Evolutionary conservation across 108 stramenopile species (phyloP).

Genomic region (Parietichytrium sp.): DNA sequence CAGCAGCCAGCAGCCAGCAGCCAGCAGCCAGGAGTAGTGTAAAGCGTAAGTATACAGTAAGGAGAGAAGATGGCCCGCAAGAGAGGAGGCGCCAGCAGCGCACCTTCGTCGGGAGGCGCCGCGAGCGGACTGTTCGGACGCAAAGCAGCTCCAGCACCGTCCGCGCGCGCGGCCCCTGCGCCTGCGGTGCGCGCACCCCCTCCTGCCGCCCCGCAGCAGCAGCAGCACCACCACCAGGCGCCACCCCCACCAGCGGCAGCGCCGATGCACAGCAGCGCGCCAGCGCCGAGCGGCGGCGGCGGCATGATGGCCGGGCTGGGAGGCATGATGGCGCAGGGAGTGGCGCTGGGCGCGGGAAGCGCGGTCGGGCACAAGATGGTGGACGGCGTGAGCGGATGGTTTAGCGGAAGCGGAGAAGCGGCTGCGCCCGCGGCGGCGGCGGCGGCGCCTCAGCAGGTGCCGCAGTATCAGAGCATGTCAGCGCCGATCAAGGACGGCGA

Average conservation of each 20-base stretch:
- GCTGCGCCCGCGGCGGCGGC: background rate
- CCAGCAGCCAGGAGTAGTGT: too few species aligned
- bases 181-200: background rate
- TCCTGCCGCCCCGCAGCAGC: background rate
- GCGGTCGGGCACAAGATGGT: conserved; percentile 11
- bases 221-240: background rate
- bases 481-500: conserved; percentile 22
- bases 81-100: background rate
- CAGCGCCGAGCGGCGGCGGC: too few species aligned
- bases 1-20: too few species aligned
- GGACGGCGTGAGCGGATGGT: background rate
- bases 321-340: conserved; percentile 31
- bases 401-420: background rate
- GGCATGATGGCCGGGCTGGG: too few species aligned
- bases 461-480: conserved; percentile 19
- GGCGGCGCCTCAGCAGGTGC: background rate
- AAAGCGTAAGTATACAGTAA: too few species aligned
- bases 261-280: background rate
- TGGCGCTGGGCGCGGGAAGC: conserved; percentile 33
- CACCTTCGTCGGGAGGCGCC: background rate
- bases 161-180: background rate
- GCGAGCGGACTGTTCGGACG: conserved; percentile 7
- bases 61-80: background rate
- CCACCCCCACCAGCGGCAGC: background rate
- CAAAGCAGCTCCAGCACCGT: background rate